Evolutionary conservation across 2,329 filamentous ascomycete genomes (phyloP).

Genomic region (Bipolaris victoriae): DNA sequence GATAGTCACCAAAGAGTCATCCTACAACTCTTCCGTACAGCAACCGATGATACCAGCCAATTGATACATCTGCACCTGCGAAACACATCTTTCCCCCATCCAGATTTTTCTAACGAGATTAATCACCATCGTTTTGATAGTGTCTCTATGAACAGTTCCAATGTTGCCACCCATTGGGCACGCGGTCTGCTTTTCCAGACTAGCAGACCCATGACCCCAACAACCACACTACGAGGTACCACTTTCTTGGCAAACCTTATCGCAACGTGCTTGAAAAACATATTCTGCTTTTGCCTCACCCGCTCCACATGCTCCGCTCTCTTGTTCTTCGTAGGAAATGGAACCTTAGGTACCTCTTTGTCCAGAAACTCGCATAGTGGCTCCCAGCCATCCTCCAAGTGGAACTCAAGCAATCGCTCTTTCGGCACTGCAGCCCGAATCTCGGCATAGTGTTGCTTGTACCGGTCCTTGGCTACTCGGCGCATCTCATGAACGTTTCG

Average conservation of each 20-base stretch:
- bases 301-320: conserved; percentile 10
- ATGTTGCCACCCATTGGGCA: not conserved
- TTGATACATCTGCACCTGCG: no score
- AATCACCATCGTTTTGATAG: not conserved
- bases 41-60: no score
- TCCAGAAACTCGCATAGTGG: conserved; percentile 34
- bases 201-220: not conserved
- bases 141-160: not conserved
- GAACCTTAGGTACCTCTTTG: conserved; percentile 23
- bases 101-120: no score
- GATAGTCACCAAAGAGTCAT: no score
- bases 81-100: no score
- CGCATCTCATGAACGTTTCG: conserved; percentile 7
- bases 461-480: conserved; percentile 13
- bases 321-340: conserved; percentile 24
- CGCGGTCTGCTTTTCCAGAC: conserved; percentile 3
- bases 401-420: conserved; percentile 29
- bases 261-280: conserved; percentile 10
- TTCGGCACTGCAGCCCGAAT: conserved; percentile 25
- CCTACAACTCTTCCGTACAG: no score
- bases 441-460: conserved; percentile 19
- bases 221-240: not conserved
- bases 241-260: conserved; percentile 1
- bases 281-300: conserved; percentile 11
- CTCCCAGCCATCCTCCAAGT: conserved; percentile 29